phyloP scores from a whole-genome alignment of 768 basidiomycete species.

The Phaeotremella skinneri region DNA sequence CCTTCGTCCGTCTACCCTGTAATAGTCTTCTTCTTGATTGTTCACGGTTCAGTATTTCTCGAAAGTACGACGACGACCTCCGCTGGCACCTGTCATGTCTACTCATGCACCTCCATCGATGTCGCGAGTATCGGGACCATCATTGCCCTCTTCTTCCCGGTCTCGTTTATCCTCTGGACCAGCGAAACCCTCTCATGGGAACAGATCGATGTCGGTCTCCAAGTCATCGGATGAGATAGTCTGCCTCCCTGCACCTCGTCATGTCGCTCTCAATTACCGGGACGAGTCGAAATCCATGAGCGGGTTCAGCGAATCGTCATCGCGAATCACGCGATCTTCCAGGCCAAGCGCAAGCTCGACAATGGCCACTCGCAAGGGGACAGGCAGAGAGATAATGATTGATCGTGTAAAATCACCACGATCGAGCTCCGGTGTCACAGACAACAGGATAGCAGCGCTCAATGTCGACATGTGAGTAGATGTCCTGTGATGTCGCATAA shows the following conservation, averaged over 20 bases:
- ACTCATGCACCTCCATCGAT: neutral
- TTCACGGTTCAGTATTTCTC: neutral
- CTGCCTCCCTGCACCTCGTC: neutral
- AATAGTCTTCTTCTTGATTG: neutral
- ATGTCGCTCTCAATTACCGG: neutral
- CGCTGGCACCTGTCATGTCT: neutral
- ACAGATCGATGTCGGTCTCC: neutral
- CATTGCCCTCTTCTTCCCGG: neutral
- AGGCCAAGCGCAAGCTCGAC: neutral
- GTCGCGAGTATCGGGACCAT: neutral
- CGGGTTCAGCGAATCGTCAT: neutral
- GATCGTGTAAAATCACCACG: neutral
- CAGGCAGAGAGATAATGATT: neutral
- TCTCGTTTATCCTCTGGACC: neutral
- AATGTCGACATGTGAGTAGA: neutral
- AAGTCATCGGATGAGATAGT: neutral
- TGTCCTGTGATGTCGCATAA: neutral
- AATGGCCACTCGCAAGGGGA: neutral
- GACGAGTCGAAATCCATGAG: neutral
- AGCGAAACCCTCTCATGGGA: neutral
- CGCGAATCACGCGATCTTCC: neutral
- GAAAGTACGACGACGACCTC: neutral
- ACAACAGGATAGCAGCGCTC: neutral
- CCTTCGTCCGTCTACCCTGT: no score
- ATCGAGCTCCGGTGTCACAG: neutral